Evolutionary conservation across 2,329 filamentous ascomycete species (phyloP).

Genomic region (Botryotinia calthae): DNA sequence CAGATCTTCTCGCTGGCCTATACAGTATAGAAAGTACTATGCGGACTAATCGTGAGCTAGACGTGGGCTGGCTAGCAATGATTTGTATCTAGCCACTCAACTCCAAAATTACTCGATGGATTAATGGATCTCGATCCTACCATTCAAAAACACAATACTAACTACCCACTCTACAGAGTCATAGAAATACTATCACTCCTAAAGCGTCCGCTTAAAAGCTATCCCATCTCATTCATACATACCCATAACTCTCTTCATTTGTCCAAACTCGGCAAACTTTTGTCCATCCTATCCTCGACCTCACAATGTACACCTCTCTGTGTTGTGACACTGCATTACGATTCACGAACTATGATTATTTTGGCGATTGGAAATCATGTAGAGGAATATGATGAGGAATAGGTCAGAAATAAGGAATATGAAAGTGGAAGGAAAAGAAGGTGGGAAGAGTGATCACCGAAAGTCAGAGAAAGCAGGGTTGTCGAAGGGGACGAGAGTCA

Average conservation of each 20-base stretch:
- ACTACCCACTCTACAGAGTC: neutral
- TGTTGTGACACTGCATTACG: neutral
- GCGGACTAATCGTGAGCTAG: neutral
- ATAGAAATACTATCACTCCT: neutral
- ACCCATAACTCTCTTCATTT: neutral
- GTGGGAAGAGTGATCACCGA: neutral
- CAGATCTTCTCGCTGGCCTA: neutral
- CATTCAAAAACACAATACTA: neutral
- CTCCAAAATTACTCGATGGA: neutral
- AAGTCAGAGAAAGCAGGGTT: neutral
- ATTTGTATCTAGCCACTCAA: neutral
- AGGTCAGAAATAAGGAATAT: neutral
- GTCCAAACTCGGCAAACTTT: too few relatives aligned
- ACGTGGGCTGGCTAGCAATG: neutral
- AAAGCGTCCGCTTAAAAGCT: neutral
- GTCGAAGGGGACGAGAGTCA: neutral
- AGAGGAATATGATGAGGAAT: neutral
- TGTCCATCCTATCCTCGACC: neutral
- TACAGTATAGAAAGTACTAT: accelerated
- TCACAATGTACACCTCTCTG: neutral
- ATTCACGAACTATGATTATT: neutral
- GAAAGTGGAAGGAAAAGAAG: too few relatives aligned
- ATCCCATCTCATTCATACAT: neutral
- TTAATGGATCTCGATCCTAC: neutral
- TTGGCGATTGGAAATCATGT: accelerated